A percentile compares a stretch with the other conserved stretches of the same genome.
phyloP scores from a whole-genome alignment of 2,329 filamentous ascomycete genomes.

The Zymoseptoria pseudotritici region DNA sequence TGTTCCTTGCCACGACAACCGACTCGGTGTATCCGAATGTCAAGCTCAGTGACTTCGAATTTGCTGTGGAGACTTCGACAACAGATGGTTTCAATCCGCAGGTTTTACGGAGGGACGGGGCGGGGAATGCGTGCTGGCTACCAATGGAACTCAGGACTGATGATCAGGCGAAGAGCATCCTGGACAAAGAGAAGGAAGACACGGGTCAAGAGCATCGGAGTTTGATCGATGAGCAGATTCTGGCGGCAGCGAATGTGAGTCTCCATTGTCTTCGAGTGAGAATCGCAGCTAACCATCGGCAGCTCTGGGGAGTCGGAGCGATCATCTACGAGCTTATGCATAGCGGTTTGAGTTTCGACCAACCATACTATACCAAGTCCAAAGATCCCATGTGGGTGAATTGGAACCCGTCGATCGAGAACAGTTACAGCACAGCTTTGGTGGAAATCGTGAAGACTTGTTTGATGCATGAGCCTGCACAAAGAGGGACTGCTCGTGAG shows the following conservation, averaged over 20 bases:
- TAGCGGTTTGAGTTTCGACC: no score
- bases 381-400: not conserved
- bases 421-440: not conserved
- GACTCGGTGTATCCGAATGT: not conserved
- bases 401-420: not conserved
- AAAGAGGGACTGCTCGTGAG: not conserved
- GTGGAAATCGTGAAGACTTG: not conserved
- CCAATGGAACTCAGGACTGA: not conserved
- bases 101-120: not conserved
- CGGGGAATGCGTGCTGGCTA: not conserved
- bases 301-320: not conserved
- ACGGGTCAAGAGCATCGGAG: not conserved
- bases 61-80: not conserved
- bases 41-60: conserved; percentile 1
- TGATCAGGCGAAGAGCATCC: not conserved
- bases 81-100: not conserved
- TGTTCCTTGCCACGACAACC: not conserved
- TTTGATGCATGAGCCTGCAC: not conserved
- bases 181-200: not conserved
- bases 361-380: no score
- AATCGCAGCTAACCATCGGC: not conserved
- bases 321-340: not conserved
- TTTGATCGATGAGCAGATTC: not conserved
- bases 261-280: not conserved
- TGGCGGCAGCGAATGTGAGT: not conserved